phyloP scores from a whole-genome alignment of 1,284 basidiomycete genomes.

The Limonomyces culmigenus region DNA sequence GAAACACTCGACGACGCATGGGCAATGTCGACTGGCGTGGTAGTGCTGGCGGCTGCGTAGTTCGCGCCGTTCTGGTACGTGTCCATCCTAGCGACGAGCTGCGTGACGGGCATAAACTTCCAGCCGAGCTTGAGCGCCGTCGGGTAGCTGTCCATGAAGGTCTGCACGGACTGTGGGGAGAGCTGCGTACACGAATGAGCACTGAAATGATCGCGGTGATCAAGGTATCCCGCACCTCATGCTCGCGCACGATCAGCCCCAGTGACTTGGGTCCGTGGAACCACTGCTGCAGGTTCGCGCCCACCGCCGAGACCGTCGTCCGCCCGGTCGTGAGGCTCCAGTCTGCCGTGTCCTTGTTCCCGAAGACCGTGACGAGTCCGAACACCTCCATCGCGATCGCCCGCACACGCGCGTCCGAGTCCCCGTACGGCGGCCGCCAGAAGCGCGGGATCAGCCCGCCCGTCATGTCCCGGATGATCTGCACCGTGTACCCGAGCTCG shows the following conservation, averaged over 20 bases:
- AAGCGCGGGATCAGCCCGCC: conserved; percentile 54
- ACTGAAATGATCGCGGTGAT: too few relatives aligned
- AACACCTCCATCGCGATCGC: conserved; percentile 63
- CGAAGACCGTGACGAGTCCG: conserved; percentile 52
- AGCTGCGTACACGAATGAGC: too few relatives aligned
- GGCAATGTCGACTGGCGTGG: background rate
- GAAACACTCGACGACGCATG: background rate
- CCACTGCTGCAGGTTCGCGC: conserved; percentile 22
- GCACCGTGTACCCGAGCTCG: conserved; percentile 73
- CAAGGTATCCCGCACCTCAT: conserved; percentile 57
- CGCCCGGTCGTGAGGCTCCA: conserved; percentile 34
- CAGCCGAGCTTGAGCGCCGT: conserved; percentile 49
- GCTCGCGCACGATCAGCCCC: conserved; percentile 71
- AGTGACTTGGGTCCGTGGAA: conserved; percentile 41
- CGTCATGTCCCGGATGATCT: conserved; percentile 68
- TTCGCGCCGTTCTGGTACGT: conserved; percentile 38
- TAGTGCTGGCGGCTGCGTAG: conserved; percentile 4
- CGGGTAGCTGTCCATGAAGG: conserved; percentile 57
- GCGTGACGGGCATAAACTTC: conserved; percentile 39
- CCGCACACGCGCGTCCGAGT: conserved; percentile 54
- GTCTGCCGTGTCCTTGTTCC: conserved; percentile 66
- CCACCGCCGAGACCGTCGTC: conserved; percentile 26
- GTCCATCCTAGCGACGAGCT: conserved; percentile 23
- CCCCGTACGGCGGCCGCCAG: conserved; percentile 71
- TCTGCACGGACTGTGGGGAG: conserved; percentile 42